Evolutionary conservation across 2,329 filamentous ascomycete species (phyloP), one percentile per base, ranked within the genome.

Genomic region (Exophiala oligosperma): DNA sequence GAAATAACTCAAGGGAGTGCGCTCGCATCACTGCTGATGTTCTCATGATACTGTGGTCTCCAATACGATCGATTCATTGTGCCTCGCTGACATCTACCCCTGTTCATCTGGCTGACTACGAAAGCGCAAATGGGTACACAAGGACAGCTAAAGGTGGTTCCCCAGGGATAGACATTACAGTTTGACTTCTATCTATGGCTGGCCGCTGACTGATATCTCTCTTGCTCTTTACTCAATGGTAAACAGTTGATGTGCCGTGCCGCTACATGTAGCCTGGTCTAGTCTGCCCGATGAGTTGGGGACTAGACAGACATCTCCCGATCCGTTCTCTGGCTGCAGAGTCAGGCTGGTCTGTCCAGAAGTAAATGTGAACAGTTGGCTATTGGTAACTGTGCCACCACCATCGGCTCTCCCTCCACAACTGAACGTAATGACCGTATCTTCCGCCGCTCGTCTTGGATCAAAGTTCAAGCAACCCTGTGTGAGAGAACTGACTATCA

Each of bases 401-500:
- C 57, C 57, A 26, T 60, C 57, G 4, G 57, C 57, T n/a, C 57
- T 47, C 24, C 57, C 57, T 8, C 57, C 57, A 44, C 57, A 60
- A 40, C 53, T 56, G 38, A 60, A 60, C 53, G 57, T 57, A 21
- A 60, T 60, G 21, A 51, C 57, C 7, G 57, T 60, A 44, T 60
- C 57, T 5, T 54, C 57, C 3, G 57, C 57, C 2, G 49, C 57
- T 26, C 57, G 43, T 44, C 57, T 38, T 14, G 57, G 54, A 28
- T 60, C 57, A 37, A 60, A 60, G 26, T 60, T 60, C 14, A 60
- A 28, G 23, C 57, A 60, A 8, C 57, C 57, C 38, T 60, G 54
- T 3, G 57, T 60, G 49, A 60, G 49, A 38, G 24, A 52, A 46
- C 57, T 60, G 17, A 60, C 57, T 2, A 60, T 54, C 49, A 60